phyloP scores from a whole-genome alignment of 768 basidiomycete species.

The Postia placenta region DNA sequence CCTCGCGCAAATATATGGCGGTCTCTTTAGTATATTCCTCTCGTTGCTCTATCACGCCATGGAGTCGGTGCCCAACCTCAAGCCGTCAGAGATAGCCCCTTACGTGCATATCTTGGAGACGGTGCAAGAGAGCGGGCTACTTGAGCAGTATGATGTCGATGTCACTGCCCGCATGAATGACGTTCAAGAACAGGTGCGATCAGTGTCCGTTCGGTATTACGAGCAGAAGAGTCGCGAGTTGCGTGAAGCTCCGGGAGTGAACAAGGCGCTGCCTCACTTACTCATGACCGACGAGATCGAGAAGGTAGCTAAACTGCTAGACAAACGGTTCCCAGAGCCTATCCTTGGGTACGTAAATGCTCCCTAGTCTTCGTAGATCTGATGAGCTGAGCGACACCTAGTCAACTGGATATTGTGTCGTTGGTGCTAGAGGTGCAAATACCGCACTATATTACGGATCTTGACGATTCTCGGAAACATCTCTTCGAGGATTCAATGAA shows the following conservation, averaged over 20 bases:
- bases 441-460: constrained; percentile 59
- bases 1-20: constrained; percentile 60
- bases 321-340: constrained; percentile 83
- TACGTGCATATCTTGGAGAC: constrained; percentile 65
- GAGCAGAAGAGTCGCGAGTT: constrained; percentile 57
- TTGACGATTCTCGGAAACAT: constrained; percentile 65
- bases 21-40: constrained; percentile 82
- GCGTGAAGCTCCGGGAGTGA: constrained; percentile 66
- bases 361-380: neutral
- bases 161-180: constrained; percentile 60
- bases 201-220: constrained; percentile 57
- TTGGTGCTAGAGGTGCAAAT: constrained; percentile 63
- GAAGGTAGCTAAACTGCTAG: constrained; percentile 74
- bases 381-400: constrained; percentile 18
- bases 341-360: constrained; percentile 59
- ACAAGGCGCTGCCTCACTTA: constrained; percentile 74
- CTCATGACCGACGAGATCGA: constrained; percentile 87
- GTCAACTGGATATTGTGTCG: constrained; percentile 71
- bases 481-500: constrained; percentile 82
- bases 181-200: constrained; percentile 57
- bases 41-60: constrained; percentile 79
- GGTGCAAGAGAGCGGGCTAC: constrained; percentile 60
- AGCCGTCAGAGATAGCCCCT: constrained; percentile 60
- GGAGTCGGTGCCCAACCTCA: constrained; percentile 69
- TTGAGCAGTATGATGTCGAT: constrained; percentile 73